These are phyloP conservation scores for Kwoniella sp. DNA, from an alignment of 768 basidiomycete genomes.

Conservation along the genomic window DNA sequence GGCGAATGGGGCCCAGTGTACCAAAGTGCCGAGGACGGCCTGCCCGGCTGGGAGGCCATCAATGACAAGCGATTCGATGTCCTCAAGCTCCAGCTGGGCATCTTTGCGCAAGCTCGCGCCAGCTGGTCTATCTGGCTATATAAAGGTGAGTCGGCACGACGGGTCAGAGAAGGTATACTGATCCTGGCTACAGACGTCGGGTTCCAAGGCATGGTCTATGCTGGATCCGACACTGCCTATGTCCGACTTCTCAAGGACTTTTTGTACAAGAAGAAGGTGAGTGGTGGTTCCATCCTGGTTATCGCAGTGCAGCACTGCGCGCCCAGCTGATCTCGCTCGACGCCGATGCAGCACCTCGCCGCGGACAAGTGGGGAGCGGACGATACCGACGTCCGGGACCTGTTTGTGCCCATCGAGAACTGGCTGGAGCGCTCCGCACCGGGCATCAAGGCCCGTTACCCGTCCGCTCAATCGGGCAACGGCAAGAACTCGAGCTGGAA, in stretches of 20 bases:
- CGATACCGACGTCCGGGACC: conserved; percentile 55
- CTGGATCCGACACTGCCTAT: conserved; percentile 66
- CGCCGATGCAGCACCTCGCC: conserved; percentile 56
- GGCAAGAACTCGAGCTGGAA: conserved; percentile 21
- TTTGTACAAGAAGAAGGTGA: conserved; percentile 66
- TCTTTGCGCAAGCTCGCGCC: conserved; percentile 61
- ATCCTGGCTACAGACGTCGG: conserved; percentile 28
- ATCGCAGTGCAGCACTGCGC: background rate
- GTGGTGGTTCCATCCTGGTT: too few relatives aligned
- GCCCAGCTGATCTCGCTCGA: background rate
- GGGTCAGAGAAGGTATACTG: background rate
- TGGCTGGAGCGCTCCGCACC: conserved; percentile 50
- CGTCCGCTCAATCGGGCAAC: conserved; percentile 46
- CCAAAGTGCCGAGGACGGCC: conserved; percentile 52
- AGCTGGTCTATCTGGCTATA: conserved; percentile 81
- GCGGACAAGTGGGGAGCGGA: conserved; percentile 76
- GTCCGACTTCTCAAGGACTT: conserved; percentile 65
- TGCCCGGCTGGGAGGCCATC: conserved; percentile 61
- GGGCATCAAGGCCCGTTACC: conserved; percentile 55
- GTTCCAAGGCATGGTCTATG: conserved; percentile 74
- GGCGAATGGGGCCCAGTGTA: conserved; percentile 84
- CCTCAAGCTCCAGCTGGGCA: conserved; percentile 66
- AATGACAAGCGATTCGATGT: conserved; percentile 65
- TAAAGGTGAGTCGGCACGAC: conserved; percentile 52
- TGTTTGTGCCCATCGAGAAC: conserved; percentile 64